Evolutionary conservation across 805 yeast genomes (phyloP).

Genomic region (Maudiozyma serrabonitensis): DNA sequence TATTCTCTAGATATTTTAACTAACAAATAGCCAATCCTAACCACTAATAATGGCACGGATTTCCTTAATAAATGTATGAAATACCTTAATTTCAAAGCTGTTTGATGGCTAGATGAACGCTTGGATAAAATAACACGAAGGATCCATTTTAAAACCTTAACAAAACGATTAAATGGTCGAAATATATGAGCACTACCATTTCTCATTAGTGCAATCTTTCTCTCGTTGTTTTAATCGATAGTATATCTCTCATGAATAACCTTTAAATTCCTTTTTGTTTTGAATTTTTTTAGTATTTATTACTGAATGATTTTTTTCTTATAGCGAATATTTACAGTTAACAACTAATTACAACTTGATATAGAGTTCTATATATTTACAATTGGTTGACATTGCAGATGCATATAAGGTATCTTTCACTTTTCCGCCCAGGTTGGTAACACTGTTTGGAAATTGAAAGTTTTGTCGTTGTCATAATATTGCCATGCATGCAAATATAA

Average conservation of each 20-base stretch:
- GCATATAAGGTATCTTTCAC: too few relatives aligned
- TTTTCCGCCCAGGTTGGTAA: conserved; percentile 38
- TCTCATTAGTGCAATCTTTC: background rate
- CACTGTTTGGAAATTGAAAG: conserved; percentile 34
- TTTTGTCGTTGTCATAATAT: conserved; percentile 23
- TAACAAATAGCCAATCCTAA: background rate
- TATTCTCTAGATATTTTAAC: background rate
- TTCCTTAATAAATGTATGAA: background rate
- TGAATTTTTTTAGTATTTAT: too few relatives aligned
- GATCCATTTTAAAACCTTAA: background rate
- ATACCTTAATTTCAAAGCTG: background rate
- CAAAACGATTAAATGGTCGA: background rate
- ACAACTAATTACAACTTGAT: too few relatives aligned
- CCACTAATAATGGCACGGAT: background rate
- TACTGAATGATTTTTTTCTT: too few relatives aligned
- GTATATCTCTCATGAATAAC: background rate
- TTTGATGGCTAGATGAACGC: background rate
- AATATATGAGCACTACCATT: background rate
- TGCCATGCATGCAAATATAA: conserved; percentile 30
- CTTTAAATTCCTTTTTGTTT: too few relatives aligned
- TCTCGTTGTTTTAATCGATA: background rate
- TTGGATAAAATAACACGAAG: background rate
- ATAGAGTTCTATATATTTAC: too few relatives aligned
- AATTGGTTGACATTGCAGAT: too few relatives aligned
- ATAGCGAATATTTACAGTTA: too few relatives aligned